Evolutionary conservation across 441 rosid species (phyloP).

Genomic region (Bruguiera hainesii): DNA sequence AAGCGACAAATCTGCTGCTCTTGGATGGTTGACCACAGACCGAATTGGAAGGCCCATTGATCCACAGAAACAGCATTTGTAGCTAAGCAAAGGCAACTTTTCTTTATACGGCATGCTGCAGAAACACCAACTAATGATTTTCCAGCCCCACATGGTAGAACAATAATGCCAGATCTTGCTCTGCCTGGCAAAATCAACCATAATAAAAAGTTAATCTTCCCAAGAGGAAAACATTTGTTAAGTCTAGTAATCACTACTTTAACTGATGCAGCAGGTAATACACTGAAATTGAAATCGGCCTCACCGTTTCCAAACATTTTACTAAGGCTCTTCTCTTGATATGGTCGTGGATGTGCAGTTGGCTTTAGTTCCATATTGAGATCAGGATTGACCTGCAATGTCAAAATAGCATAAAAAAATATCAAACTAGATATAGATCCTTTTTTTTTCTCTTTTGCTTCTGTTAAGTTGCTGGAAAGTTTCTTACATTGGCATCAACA

Average conservation of each 20-base stretch:
- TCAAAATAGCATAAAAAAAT: slow-evolving; percentile 15
- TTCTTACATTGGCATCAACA: not conserved
- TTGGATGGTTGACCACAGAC: slow-evolving; percentile 84
- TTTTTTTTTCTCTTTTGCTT: not conserved
- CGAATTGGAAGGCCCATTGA: slow-evolving; percentile 96
- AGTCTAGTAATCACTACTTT: no score
- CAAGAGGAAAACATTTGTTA: not conserved
- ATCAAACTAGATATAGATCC: not conserved
- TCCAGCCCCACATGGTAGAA: slow-evolving; percentile 98
- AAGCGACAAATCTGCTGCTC: slow-evolving; percentile 89
- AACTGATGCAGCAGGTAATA: slow-evolving; percentile 1
- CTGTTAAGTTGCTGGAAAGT: slow-evolving; percentile 2
- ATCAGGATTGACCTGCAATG: slow-evolving; percentile 83
- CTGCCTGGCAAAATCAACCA: slow-evolving; percentile 52
- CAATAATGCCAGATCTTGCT: slow-evolving; percentile 96
- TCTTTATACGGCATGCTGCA: slow-evolving; percentile 84
- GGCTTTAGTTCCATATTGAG: slow-evolving; percentile 88
- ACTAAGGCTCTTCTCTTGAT: slow-evolving; percentile 94
- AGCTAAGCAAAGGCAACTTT: slow-evolving; percentile 95
- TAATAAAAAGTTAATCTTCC: not conserved
- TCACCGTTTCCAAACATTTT: slow-evolving; percentile 99
- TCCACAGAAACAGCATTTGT: slow-evolving; percentile 98
- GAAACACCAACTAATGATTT: slow-evolving; percentile 96
- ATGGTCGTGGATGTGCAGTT: slow-evolving; percentile 94
- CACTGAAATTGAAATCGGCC: not conserved